phyloP scores from a whole-genome alignment of 2,329 filamentous ascomycete genomes.

The Akanthomyces lecanii region DNA sequence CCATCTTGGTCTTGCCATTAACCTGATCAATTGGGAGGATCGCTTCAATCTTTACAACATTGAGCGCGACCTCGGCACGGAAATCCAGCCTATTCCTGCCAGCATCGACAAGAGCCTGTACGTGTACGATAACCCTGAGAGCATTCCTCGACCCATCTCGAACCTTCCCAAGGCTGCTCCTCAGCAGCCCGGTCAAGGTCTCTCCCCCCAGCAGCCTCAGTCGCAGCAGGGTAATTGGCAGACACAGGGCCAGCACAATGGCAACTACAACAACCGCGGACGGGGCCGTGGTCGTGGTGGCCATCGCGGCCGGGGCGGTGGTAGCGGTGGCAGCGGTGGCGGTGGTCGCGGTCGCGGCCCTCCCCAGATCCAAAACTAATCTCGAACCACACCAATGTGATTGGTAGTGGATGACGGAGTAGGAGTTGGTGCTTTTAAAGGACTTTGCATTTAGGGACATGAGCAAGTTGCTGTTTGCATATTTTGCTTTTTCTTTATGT shows the following conservation, averaged over 20 bases:
- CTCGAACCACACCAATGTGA: conserved; percentile 25
- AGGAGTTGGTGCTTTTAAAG: conserved; percentile 18
- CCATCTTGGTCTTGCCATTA: conserved; percentile 95
- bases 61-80: conserved; percentile 92
- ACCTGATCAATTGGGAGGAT: conserved; percentile 99
- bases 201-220: conserved; percentile 27
- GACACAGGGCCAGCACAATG: conserved; percentile 36
- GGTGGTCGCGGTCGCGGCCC: conserved; percentile 29
- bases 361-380: conserved; percentile 33
- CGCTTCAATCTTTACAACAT: conserved; percentile 99
- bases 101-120: conserved; percentile 97
- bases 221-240: conserved; percentile 39
- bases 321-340: conserved; percentile 21
- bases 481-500: conserved; percentile 26
- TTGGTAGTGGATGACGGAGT: conserved; percentile 25
- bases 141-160: conserved; percentile 76
- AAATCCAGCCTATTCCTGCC: conserved; percentile 93
- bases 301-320: conserved; percentile 31
- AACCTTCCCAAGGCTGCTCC: conserved; percentile 37
- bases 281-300: conserved; percentile 36
- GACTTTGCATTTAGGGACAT: conserved; percentile 23
- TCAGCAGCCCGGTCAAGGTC: conserved; percentile 26
- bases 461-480: conserved; percentile 18
- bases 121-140: conserved; percentile 95
- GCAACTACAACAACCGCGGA: conserved; percentile 33